Evolutionary conservation across 306 rosid genomes (phyloP), one percentile per base, ranked within the genome.

Genomic region (Vigna radiata): DNA sequence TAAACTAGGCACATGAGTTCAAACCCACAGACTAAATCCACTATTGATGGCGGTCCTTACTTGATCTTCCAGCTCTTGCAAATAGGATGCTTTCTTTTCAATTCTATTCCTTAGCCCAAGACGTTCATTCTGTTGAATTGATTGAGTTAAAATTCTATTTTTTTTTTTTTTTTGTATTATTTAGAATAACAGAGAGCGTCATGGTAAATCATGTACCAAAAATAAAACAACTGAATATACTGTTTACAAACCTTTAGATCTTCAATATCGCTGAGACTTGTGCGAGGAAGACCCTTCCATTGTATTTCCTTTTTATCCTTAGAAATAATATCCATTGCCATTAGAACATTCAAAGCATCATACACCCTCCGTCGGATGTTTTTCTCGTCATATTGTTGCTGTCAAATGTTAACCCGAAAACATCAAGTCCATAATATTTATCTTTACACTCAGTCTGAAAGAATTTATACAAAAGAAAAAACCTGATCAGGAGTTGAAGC

Each of bases 301-400:
- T 94, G 98, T 82, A 94, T 91, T 85, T 94, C 98, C 79, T 91
- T 94, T 82, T 94, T 94, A 86, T 94, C 97, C 90, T 94, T 94
- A 13, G 98, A 91, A 81, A 91, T 81, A 56, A 81, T 81, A 75
- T 95, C 99, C 99, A 95, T 95, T 56, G 99, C 98, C 99, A 95
- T 95, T 65, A 95, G 99, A 84, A 95, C 99, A 85, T 95, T 95
- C 83, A 95, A 82, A 70, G 99, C 99, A 83, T 95, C 99, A 86
- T 94, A 94, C 19, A 94, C 98, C 88, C 98, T 94, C 53, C 97
- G 87, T 49, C 98, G 91, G 71, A 94, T 95, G 73, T 95, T 92
- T 85, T 95, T 95, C 86, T 95, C 99, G 10, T 95, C 99, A 77
- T 92, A 92, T 88, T 92, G 97, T 92, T 95, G 99, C 99, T 95